phyloP scores from a whole-genome alignment of 805 yeast species.

The Soucietia sequanensis region DNA sequence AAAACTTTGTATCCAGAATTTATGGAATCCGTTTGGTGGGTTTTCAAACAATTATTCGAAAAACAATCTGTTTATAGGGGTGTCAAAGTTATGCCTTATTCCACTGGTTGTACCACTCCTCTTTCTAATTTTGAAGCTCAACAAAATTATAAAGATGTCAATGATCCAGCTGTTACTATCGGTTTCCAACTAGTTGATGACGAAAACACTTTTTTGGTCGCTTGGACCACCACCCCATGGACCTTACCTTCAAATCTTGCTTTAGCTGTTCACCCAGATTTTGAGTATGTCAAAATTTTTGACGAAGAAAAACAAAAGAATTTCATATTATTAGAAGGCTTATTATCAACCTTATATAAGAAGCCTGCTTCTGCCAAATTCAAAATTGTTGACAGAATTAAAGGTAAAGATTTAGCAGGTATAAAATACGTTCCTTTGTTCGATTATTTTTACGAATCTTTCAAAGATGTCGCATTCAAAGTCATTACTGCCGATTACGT shows the following conservation, averaged over 20 bases:
- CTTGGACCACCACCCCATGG: constrained; percentile 99
- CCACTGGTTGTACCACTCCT: constrained; percentile 96
- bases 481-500: constrained; percentile 85
- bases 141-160: constrained; percentile 95
- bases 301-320: constrained; percentile 83
- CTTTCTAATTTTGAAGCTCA: constrained; percentile 97
- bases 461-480: constrained; percentile 74
- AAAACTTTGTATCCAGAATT: constrained; percentile 93
- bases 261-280: constrained; percentile 85
- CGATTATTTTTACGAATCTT: constrained; percentile 73
- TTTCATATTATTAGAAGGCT: constrained; percentile 81
- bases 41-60: constrained; percentile 80
- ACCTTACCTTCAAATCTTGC: constrained; percentile 94
- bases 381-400: constrained; percentile 75
- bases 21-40: constrained; percentile 99
- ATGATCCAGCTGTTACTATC: constrained; percentile 93
- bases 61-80: constrained; percentile 94
- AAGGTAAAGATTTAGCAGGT: constrained; percentile 81
- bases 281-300: constrained; percentile 87
- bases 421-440: constrained; percentile 79
- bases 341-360: constrained; percentile 83
- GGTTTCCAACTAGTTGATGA: constrained; percentile 82
- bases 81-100: constrained; percentile 96
- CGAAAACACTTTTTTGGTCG: constrained; percentile 80
- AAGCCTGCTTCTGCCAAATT: constrained; percentile 89